Evolutionary conservation across 1,139 yeast genomes (phyloP), one percentile per base, ranked within the genome.

Genomic region (Saccharomycopsis phalli): DNA sequence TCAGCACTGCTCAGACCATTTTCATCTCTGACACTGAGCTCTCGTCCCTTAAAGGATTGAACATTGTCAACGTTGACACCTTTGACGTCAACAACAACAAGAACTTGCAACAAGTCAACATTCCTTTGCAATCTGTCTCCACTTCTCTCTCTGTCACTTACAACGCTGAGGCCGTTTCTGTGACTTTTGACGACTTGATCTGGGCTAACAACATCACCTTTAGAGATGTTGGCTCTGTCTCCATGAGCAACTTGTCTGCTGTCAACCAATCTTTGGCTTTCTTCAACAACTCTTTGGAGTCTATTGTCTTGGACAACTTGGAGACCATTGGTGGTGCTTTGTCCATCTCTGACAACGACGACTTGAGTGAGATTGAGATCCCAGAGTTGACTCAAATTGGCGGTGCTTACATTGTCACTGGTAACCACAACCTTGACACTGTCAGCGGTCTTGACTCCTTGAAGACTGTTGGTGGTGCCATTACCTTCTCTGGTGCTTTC

Each of bases 1-100:
- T 91, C 57, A 71, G 83, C 57, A 68, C 79, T 52, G 91, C 94
- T 55, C 74, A 76, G 55, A 62, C 73, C 46, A 71, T 91, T 52
- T 60, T 68, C 59, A 80, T 91, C 57, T 78, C 95, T 49, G 95
- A 91, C 71, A 91, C 98, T 51, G 74, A 80, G 53, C 72, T 91
- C 61, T 71, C 71, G 55, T 67, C 84, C 42, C 76, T 91, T 55
- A 74, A 74, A 43, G 97, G 97, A 62, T 75, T 91, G 60, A 76
- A 77, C 60, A 82, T 88, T 53, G 68, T 68, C 58, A 59, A 75
- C 55, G 82, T 86, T 56, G 74, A 74, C 59, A 68, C 69, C 47
- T 83, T 87, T 70, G 74, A 87, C 69, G 75, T 91, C 57, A 88
- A 87, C 86, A 91, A 91, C 81, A 80, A 80, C 72, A 71, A 71